Evolutionary conservation across 768 basidiomycete genomes (phyloP).

Genomic region (Auricularia sp.): DNA sequence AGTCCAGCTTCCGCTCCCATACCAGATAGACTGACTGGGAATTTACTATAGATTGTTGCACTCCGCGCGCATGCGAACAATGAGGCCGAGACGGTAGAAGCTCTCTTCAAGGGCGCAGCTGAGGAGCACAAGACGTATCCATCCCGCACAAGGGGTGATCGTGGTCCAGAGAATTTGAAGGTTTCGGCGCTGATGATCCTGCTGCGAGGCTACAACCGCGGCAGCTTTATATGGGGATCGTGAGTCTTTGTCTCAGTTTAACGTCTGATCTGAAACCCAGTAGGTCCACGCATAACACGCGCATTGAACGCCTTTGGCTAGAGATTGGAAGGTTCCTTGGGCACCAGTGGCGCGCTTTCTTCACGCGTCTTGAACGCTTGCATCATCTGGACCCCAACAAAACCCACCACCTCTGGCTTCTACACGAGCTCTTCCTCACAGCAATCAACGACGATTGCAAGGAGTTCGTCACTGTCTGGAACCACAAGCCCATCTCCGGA

Average conservation of each 20-base stretch:
- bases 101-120: slow-evolving; percentile 11
- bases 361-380: no score
- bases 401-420: no score
- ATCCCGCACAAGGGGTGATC: slow-evolving; percentile 18
- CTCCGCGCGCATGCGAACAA: slow-evolving; percentile 14
- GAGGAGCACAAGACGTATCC: slow-evolving; percentile 13
- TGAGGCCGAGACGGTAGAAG: slow-evolving; percentile 11
- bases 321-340: slow-evolving; percentile 9
- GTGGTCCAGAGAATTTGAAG: slow-evolving; percentile 19
- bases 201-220: slow-evolving; percentile 10
- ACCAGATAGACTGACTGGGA: no score
- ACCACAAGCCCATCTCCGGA: no score
- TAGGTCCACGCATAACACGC: slow-evolving; percentile 18
- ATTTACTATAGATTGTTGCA: neutral
- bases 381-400: no score
- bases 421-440: no score
- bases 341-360: no score
- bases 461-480: no score
- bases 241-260: neutral
- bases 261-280: neutral
- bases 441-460: no score
- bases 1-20: no score
- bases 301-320: slow-evolving; percentile 20
- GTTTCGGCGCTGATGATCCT: slow-evolving; percentile 19
- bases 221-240: slow-evolving; percentile 22